These are phyloP conservation scores for Anthracocystis panici-leucophaei DNA, from an alignment of 1,284 basidiomycete species.

Conservation along the genomic window DNA sequence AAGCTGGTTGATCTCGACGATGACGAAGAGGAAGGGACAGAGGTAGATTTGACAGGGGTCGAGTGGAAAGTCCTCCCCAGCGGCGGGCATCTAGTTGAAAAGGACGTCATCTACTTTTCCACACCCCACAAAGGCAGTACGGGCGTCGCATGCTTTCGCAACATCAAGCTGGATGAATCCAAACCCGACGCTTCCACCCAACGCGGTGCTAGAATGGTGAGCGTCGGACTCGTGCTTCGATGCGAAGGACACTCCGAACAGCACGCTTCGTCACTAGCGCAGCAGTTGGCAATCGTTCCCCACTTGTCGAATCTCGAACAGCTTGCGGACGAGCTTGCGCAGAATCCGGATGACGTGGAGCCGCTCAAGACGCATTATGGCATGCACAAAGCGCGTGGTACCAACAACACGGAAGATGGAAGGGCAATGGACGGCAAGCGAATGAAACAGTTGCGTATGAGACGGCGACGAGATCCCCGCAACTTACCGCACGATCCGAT, in stretches of 20 bases:
- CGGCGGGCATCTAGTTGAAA: constrained; percentile 53
- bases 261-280: constrained; percentile 29
- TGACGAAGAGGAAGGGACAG: neutral
- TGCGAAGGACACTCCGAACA: constrained; percentile 24
- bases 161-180: constrained; percentile 33
- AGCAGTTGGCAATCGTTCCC: constrained; percentile 47
- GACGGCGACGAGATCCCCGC: constrained; percentile 37
- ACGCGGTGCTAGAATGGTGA: constrained; percentile 58
- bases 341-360: constrained; percentile 17
- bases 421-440: constrained; percentile 25
- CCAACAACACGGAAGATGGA: neutral
- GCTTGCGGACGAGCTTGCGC: constrained; percentile 39
- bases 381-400: constrained; percentile 13
- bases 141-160: constrained; percentile 56
- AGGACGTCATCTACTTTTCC: constrained; percentile 55
- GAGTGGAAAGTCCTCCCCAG: constrained; percentile 64
- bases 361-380: constrained; percentile 34
- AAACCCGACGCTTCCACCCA: constrained; percentile 24
- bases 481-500: constrained; percentile 45
- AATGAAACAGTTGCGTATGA: constrained; percentile 47
- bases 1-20: constrained; percentile 35
- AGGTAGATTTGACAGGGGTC: constrained; percentile 34
- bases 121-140: constrained; percentile 22
- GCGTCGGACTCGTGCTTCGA: constrained; percentile 43
- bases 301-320: constrained; percentile 45